These are phyloP conservation scores for Schwanniomyces polymorphus DNA, from an alignment of 805 yeast genomes.

Conservation along the genomic window DNA sequence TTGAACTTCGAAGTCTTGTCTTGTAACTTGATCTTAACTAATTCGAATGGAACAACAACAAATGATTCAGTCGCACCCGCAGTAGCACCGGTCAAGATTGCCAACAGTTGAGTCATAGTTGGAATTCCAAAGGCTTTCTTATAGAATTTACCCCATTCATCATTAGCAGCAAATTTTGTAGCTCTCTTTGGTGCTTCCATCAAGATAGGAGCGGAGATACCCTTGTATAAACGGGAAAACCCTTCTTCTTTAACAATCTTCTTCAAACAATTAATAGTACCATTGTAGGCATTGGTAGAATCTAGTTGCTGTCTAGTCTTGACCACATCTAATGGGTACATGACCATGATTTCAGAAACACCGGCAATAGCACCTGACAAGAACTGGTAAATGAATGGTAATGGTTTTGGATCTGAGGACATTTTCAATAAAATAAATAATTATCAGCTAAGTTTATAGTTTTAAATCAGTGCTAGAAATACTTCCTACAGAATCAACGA, in stretches of 20 bases:
- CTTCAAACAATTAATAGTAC: slow-evolving; percentile 79
- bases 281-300: slow-evolving; percentile 65
- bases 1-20: slow-evolving; percentile 80
- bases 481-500: background rate
- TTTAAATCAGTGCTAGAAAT: background rate
- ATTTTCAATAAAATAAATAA: background rate
- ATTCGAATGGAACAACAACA: slow-evolving; percentile 96
- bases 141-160: slow-evolving; percentile 90
- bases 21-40: slow-evolving; percentile 92
- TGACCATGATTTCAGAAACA: slow-evolving; percentile 88
- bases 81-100: slow-evolving; percentile 92
- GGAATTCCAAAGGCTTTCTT: slow-evolving; percentile 65
- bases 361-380: slow-evolving; percentile 95
- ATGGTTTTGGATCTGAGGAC: slow-evolving; percentile 24
- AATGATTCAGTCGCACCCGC: slow-evolving; percentile 98
- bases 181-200: slow-evolving; percentile 99
- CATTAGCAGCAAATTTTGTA: slow-evolving; percentile 96
- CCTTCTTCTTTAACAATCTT: slow-evolving; percentile 90
- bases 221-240: slow-evolving; percentile 78
- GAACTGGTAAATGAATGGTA: slow-evolving; percentile 92
- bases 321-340: slow-evolving; percentile 97
- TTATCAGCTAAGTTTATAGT: background rate
- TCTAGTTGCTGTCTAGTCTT: slow-evolving; percentile 91
- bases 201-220: slow-evolving; percentile 92
- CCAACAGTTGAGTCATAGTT: slow-evolving; percentile 75